phyloP scores from a whole-genome alignment of 2,329 filamentous ascomycete genomes.

The Pleurostoma richardsiae region DNA sequence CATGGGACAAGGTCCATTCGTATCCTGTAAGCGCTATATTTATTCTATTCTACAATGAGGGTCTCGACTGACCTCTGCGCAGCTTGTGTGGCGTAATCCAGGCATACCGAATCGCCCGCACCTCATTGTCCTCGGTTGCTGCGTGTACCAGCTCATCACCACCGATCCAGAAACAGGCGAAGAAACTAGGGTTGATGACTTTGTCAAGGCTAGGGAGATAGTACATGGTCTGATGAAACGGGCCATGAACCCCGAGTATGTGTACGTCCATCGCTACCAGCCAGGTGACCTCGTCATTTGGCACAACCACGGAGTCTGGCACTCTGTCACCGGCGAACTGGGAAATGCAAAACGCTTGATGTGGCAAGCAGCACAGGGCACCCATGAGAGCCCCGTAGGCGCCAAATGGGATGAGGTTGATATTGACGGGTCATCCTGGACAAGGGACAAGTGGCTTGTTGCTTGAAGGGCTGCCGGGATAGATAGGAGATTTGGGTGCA shows the following conservation, averaged over 20 bases:
- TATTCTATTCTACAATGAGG: background rate
- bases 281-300: conserved; percentile 23
- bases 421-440: no score
- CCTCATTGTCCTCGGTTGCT: background rate
- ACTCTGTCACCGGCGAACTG: conserved; percentile 21
- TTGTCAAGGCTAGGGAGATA: conserved; percentile 13
- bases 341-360: background rate
- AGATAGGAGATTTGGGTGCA: no score
- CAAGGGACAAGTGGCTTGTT: no score
- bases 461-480: no score
- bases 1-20: background rate
- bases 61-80: background rate
- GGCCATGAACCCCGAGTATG: conserved; percentile 17
- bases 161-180: background rate
- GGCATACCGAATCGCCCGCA: background rate
- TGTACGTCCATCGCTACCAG: conserved; percentile 22
- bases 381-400: no score
- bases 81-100: background rate
- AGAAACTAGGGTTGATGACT: background rate
- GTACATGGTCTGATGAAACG: conserved; percentile 18
- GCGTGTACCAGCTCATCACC: background rate
- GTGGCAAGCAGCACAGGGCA: no score
- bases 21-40: background rate
- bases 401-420: no score
- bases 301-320: conserved; percentile 24